Evolutionary conservation across 1,139 yeast species (phyloP).

Genomic region (Zygosaccharomyces pseudobailii): DNA sequence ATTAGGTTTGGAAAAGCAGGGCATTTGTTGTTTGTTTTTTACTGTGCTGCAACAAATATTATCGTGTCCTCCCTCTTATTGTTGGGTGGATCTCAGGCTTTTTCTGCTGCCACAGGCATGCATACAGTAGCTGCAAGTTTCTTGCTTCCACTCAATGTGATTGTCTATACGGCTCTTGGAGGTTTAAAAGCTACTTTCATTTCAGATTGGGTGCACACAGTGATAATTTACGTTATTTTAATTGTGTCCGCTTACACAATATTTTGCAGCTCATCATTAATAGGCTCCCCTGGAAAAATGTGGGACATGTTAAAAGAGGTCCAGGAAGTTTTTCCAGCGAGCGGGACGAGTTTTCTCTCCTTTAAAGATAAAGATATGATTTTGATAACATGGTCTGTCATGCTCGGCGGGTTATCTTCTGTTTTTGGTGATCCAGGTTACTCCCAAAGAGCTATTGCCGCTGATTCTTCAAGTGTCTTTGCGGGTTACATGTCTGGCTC

Average conservation of each 20-base stretch:
- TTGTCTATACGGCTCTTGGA: conserved; percentile 47
- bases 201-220: conserved; percentile 42
- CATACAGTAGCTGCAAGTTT: conserved; percentile 46
- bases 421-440: conserved; percentile 43
- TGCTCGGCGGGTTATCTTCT: conserved; percentile 36
- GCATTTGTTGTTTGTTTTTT: conserved; percentile 35
- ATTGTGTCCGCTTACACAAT: conserved; percentile 33
- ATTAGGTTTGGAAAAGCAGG: conserved; percentile 45
- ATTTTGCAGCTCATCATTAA: conserved; percentile 32
- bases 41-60: conserved; percentile 35
- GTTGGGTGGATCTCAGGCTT: conserved; percentile 40
- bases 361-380: conserved; percentile 15
- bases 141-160: conserved; percentile 49
- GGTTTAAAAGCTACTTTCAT: conserved; percentile 50
- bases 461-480: conserved; percentile 37
- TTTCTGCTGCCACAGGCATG: conserved; percentile 39
- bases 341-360: conserved; percentile 21
- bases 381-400: conserved; percentile 19
- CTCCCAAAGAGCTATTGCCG: conserved; percentile 43
- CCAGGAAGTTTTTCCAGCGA: conserved; percentile 29
- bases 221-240: conserved; percentile 41
- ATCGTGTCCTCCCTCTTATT: conserved; percentile 39
- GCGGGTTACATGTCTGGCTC: conserved; percentile 41
- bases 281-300: conserved; percentile 39
- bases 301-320: conserved; percentile 36